Evolutionary conservation across 2,329 filamentous ascomycete genomes (phyloP).

Genomic region (Pleomassaria siparia): DNA sequence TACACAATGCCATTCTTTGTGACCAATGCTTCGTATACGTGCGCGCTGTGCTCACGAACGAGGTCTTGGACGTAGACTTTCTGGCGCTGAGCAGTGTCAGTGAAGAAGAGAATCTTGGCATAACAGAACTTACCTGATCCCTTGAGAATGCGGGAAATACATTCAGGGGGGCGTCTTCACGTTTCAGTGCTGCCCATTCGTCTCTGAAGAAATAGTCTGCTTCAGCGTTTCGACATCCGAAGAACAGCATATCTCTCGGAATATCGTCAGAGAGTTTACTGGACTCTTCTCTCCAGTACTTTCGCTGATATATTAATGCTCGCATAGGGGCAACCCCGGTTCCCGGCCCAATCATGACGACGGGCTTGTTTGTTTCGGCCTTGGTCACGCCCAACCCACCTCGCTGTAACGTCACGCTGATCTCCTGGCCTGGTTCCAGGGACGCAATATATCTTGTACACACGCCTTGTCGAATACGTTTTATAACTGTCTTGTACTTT

Average conservation of each 20-base stretch:
- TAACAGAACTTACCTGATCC: conserved; percentile 54
- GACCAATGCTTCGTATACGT: conserved; percentile 56
- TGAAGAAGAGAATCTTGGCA: background rate
- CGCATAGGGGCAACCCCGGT: conserved; percentile 87
- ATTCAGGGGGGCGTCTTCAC: conserved; percentile 48
- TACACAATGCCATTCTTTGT: conserved; percentile 57
- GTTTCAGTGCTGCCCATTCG: conserved; percentile 65
- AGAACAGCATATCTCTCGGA: conserved; percentile 64
- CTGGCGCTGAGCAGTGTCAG: conserved; percentile 36
- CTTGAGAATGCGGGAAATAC: conserved; percentile 70
- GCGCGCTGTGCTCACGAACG: conserved; percentile 53
- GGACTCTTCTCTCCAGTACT: conserved; percentile 39
- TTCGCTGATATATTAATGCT: conserved; percentile 74
- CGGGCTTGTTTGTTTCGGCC: conserved; percentile 55
- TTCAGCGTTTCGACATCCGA: conserved; percentile 73
- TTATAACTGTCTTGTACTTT: conserved; percentile 85
- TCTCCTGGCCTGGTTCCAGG: conserved; percentile 58
- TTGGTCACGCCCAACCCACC: conserved; percentile 48
- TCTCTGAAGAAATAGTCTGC: conserved; percentile 80
- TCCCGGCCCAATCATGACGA: conserved; percentile 79
- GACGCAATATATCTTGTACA: conserved; percentile 83
- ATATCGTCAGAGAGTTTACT: conserved; percentile 1
- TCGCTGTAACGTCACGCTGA: conserved; percentile 62
- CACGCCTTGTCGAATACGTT: conserved; percentile 79
- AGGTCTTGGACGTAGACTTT: conserved; percentile 71